Base-by-base conservation (phyloP, 768 basidiomycete genomes). In the Agaricus sinodeliciosus region DNA sequence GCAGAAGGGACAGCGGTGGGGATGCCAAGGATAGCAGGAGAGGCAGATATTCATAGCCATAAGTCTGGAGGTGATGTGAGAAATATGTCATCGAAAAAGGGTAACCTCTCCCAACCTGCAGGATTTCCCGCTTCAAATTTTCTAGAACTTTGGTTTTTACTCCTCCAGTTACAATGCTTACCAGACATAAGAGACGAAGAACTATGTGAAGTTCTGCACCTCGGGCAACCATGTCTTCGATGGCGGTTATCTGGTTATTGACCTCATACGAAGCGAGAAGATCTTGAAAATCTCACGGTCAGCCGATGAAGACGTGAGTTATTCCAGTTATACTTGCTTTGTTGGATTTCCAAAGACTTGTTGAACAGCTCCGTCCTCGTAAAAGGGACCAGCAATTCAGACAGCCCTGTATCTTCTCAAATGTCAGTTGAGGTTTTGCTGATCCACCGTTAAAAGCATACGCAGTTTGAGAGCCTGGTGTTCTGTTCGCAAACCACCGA, bases 211-310 rank as follows among this genome's bases (percentile, higher is more conserved):
- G 78, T 39, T 94, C 89, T 1, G 85, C 84, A 48, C 90, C 90
- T 60, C 90, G 87, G 15, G 89, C 81, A 56, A 98, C 84, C 59
- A 99, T 72, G 51, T 94, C 91, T 64, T 98, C 95, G 51, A 99
- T 90, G 0, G 85, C 82, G n/a, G 71, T 70, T 40, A 96, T 76
- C 65, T 98, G 96, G 3, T 76, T 75, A 11, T 81, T 71, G 25
- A 87, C 73, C 60, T 97, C 89, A 62, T 94, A 93, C 6, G 93
- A 94, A 6, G 94, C 91, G 27, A 98, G 79, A n/a, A 99, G 76
- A 66, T 98, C 94, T 97, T 22, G n/a, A 22, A 55, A 35, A 56
- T 48, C 34, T 43, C 52, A 37, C 51, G 34, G 16, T 47, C 22
- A 51, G 31, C 12, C 18, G 19, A 19, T 45, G 43, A 34, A 26